phyloP scores from a whole-genome alignment of 768 basidiomycete species.

The Leccinum olivaceopallidum region DNA sequence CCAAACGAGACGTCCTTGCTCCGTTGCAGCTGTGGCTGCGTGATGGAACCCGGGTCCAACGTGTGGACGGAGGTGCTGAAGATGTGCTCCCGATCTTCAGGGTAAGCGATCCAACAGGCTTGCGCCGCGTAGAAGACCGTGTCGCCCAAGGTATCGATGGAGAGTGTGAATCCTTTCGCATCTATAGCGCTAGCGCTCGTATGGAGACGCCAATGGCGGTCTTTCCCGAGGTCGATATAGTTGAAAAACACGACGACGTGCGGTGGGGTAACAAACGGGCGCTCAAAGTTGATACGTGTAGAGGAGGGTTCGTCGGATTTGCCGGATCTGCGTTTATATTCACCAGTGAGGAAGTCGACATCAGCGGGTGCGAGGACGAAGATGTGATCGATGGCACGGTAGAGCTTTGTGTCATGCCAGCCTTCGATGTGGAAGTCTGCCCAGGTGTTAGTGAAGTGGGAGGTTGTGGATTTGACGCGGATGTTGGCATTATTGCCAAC shows the following conservation, averaged over 20 bases:
- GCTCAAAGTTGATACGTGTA: conserved; percentile 13
- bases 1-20: conserved; percentile 11
- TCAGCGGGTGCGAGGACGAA: conserved; percentile 12
- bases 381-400: not conserved
- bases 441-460: conserved; percentile 3
- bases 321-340: conserved; percentile 1
- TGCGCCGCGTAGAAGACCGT: conserved; percentile 2
- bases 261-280: conserved; percentile 16
- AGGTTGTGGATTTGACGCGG: conserved; percentile 9
- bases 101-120: conserved; percentile 23
- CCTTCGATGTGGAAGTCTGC: conserved; percentile 10
- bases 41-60: not conserved
- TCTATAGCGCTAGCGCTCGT: conserved; percentile 13
- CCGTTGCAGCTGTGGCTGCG: conserved; percentile 5
- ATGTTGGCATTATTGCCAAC: conserved; percentile 10
- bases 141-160: conserved; percentile 12
- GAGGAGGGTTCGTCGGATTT: not conserved
- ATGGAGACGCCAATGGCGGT: conserved; percentile 10
- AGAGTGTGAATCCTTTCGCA: conserved; percentile 16
- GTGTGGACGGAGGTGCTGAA: conserved; percentile 18
- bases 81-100: conserved; percentile 21
- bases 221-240: conserved; percentile 10
- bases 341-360: conserved; percentile 18
- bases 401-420: conserved; percentile 4
- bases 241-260: conserved; percentile 19